These are phyloP conservation scores for Oryza coarctata DNA, from an alignment of 176 grass and related monocot genomes.

Conservation along the genomic window DNA sequence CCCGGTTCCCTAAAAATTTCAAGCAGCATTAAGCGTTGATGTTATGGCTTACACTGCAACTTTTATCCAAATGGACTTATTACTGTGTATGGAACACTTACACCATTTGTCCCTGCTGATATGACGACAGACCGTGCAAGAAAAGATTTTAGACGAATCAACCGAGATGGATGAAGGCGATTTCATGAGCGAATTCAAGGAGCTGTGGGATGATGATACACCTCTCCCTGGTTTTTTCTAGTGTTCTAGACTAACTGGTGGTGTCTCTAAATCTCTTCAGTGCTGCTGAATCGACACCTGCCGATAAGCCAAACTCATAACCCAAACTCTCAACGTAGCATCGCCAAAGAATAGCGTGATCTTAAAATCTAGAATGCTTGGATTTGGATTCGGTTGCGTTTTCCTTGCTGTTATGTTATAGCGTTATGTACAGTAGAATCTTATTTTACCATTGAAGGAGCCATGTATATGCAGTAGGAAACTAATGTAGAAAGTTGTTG, in stretches of 20 bases:
- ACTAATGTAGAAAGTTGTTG: constrained; percentile 5
- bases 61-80: constrained; percentile 6
- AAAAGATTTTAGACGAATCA: constrained; percentile 49
- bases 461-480: constrained; percentile 19
- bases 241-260: not conserved
- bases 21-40: not conserved
- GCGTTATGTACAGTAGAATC: constrained; percentile 32
- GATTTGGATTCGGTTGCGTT: constrained; percentile 15
- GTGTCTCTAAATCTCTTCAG: not conserved
- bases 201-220: constrained; percentile 61
- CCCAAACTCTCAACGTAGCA: not conserved
- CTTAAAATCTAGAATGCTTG: not conserved
- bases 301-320: not conserved
- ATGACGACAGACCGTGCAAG: constrained; percentile 49
- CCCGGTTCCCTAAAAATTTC: not conserved
- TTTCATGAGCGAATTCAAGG: constrained; percentile 68
- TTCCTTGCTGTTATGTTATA: not conserved
- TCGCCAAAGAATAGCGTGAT: not conserved
- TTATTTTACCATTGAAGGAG: not conserved
- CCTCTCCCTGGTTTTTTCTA: constrained; percentile 39
- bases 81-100: not conserved
- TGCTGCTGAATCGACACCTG: constrained; percentile 7
- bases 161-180: constrained; percentile 53
- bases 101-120: not conserved
- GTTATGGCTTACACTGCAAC: not conserved